These are phyloP conservation scores for Amanita polypyramis DNA, from an alignment of 768 basidiomycete species.

Conservation along the genomic window DNA sequence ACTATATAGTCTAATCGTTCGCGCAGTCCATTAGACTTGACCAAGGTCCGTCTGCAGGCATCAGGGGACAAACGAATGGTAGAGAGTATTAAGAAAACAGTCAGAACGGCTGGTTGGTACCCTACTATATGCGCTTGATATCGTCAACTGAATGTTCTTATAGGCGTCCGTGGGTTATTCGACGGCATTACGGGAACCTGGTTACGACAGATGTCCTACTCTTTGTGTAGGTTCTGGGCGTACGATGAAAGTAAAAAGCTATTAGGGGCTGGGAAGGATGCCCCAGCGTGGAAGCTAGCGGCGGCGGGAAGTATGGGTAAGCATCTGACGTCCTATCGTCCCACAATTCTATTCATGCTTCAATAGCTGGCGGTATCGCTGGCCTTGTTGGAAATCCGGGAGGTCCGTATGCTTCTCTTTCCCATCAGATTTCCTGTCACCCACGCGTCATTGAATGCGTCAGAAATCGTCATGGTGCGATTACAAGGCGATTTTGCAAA, in stretches of 20 bases:
- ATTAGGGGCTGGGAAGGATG: conserved; percentile 59
- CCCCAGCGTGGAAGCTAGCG: conserved; percentile 75
- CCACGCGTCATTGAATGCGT: background rate
- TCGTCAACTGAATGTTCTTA: background rate
- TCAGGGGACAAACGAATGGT: conserved; percentile 91
- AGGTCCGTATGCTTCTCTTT: conserved; percentile 30
- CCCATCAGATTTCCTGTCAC: background rate
- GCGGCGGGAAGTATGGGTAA: conserved; percentile 78
- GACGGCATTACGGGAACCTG: conserved; percentile 86
- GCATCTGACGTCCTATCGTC: conserved; percentile 18
- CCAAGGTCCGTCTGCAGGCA: conserved; percentile 86
- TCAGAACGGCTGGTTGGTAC: conserved; percentile 58
- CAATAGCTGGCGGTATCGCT: conserved; percentile 73
- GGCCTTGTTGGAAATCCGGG: conserved; percentile 86
- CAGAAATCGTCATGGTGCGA: conserved; percentile 79
- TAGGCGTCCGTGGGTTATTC: conserved; percentile 60
- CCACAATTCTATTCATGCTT: conserved; percentile 6
- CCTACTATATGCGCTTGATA: conserved; percentile 11
- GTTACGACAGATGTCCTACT: conserved; percentile 90
- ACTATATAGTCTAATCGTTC: background rate
- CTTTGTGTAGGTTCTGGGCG: conserved; percentile 86
- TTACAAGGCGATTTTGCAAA: conserved; percentile 90
- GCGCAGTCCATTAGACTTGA: conserved; percentile 70
- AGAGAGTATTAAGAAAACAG: conserved; percentile 71
- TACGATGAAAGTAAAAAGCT: conserved; percentile 87